Conservation (phyloP, 192 early-diverging fungal species). For the Gryganskiella cystojenkinii region DNA sequence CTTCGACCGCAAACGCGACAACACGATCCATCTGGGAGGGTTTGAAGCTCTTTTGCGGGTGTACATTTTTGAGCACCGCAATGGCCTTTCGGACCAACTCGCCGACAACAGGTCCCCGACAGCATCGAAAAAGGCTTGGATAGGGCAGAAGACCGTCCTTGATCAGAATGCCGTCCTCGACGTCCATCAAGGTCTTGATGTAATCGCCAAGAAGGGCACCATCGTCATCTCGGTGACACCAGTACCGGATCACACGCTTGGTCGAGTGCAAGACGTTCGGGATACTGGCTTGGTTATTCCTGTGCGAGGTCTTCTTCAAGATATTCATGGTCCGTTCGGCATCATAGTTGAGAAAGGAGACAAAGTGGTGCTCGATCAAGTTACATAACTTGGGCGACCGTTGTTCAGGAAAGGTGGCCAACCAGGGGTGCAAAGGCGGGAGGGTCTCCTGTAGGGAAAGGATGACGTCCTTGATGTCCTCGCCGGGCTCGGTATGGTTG, state of each 20-base stretch:
- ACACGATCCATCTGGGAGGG: background rate
- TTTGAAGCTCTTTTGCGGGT: background rate
- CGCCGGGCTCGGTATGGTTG: slow-evolving; percentile 18
- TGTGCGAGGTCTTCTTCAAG: slow-evolving; percentile 17
- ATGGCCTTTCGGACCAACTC: slow-evolving; percentile 18
- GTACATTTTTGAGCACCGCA: background rate
- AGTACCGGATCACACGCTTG: slow-evolving; percentile 5
- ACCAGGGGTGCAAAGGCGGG: slow-evolving; percentile 29
- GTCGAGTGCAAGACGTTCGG: slow-evolving; percentile 4
- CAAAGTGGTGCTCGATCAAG: slow-evolving; percentile 15
- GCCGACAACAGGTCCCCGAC: slow-evolving; percentile 23
- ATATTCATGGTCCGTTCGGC: slow-evolving; percentile 24
- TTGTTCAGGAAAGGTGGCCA: background rate
- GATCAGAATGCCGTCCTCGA: slow-evolving; percentile 24
- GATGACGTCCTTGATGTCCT: slow-evolving; percentile 29
- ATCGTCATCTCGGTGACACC: slow-evolving; percentile 6
- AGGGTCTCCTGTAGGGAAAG: slow-evolving; percentile 28
- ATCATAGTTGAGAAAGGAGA: slow-evolving; percentile 23
- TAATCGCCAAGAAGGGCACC: slow-evolving; percentile 13
- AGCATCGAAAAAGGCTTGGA: slow-evolving; percentile 6
- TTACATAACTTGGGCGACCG: slow-evolving; percentile 20
- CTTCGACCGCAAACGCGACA: slow-evolving; percentile 17
- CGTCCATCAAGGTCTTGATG: slow-evolving; percentile 11
- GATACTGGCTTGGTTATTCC: background rate
- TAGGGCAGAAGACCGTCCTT: slow-evolving; percentile 3